These are phyloP conservation scores for Leccinum pachyderme DNA, from an alignment of 1,284 basidiomycete species.

Conservation along the genomic window DNA sequence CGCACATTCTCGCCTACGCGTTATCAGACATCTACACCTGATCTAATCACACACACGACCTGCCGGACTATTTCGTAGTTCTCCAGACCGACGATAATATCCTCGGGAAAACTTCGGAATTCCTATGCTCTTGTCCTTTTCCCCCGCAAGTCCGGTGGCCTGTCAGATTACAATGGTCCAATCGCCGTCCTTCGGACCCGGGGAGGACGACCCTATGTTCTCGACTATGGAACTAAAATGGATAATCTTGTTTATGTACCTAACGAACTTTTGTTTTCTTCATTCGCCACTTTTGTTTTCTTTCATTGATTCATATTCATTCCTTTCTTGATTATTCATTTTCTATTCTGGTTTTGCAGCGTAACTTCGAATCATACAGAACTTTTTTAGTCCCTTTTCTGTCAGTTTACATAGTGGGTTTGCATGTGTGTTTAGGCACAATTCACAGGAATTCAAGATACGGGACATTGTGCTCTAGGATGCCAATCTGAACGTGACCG, in stretches of 20 bases:
- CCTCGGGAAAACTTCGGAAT: conserved; percentile 16
- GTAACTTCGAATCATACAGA: conserved; percentile 21
- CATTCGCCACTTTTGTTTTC: neutral
- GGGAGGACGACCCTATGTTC: conserved; percentile 5
- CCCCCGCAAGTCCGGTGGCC: conserved; percentile 10
- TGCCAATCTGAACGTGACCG: neutral
- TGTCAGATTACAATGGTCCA: too few species aligned
- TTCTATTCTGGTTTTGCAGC: conserved; percentile 33
- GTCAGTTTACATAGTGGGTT: conserved; percentile 8
- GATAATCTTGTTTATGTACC: conserved; percentile 31
- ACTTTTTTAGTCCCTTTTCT: conserved; percentile 24
- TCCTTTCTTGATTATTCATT: conserved; percentile 32
- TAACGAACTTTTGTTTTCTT: conserved; percentile 13
- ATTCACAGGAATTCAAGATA: conserved; percentile 10
- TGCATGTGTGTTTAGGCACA: conserved; percentile 2
- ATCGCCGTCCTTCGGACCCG: conserved; percentile 2
- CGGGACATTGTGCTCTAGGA: neutral
- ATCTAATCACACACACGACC: conserved; percentile 30
- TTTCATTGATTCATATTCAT: neutral
- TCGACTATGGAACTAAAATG: conserved; percentile 28
- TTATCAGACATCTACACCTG: conserved; percentile 16
- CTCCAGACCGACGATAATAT: conserved; percentile 32
- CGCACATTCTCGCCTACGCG: conserved; percentile 19
- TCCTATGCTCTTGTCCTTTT: conserved; percentile 23
- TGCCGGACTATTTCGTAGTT: conserved; percentile 12